Base-by-base conservation (phyloP, 2,329 filamentous ascomycete genomes). In the Nothomitra cinnamomea region DNA sequence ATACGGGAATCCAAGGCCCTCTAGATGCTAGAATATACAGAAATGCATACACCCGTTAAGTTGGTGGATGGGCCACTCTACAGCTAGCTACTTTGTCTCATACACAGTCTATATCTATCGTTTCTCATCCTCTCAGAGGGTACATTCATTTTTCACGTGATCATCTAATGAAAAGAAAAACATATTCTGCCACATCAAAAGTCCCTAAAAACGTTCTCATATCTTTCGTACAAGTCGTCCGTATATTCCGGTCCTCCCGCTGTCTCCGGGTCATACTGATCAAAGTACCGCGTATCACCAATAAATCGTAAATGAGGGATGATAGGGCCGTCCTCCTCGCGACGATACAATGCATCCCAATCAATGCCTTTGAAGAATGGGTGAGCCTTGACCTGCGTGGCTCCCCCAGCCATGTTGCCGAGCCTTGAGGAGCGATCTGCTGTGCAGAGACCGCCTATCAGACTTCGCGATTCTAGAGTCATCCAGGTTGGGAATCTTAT, bases 251-350 rank as follows among this genome's bases (percentile, higher is more conserved):
- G 69, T 62, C 71, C 62, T 59, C 72, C 64, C 60, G 70, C 65
- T 49, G 68, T 67, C 61, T 81, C 78, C 3, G 75, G 71, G 51
- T 80, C 78, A 59, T 82, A 82, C 54, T 82, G 77, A 59, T 82
- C 79, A 60, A 82, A 83, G 62, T 82, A 82, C 19, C 76, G 68
- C 35, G 78, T 75, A 59, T 83, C 79, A 5, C 78, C 77, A 1
- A 76, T 71, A 48, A 78, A 73, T 53, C 73, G 69, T 49, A 82
- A 68, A 60, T 77, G 72, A 17, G 79, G 79, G 53, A 82, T 71
- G 54, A 82, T 82, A 1, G 79, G 79, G 0, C 79, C 79, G 57
- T 78, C 72, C 55, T 75, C 68, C 57, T 73, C 72, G 45, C 76
- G 72, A 58, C 79, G 71, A 60, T 79, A 82, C 53, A 83, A 63